Base-by-base conservation (phyloP, 2,329 filamentous ascomycete genomes). In the Myriosclerotinia duriaeana region DNA sequence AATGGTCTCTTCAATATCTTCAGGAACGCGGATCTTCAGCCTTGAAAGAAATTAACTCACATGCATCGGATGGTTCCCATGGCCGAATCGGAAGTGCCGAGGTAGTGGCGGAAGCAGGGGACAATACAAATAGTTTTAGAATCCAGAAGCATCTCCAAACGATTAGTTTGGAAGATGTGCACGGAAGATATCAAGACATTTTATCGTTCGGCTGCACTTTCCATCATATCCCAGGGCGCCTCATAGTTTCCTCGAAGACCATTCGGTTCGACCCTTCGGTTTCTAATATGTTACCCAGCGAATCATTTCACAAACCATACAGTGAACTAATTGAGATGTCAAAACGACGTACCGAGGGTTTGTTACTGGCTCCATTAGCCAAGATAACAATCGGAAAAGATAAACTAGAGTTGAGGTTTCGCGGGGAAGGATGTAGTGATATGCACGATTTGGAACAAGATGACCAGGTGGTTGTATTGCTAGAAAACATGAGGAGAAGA, bases 1-100 rank as follows among this genome's bases (percentile, higher is more conserved):
- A 79, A 62, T 77, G 73, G 74, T 73, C 74, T n/a, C 72, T 79
- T 42, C 70, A 75, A 66, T 66, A 69, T 62, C 38, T 75, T 53
- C 59, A 67, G 72, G 56, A 69, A 20, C 66, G 69, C 6, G 68
- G 68, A 44, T 50, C 42, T 48, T 38, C 55, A 20, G 69, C 44
- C 9, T 68, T 66, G 11, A 36, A 66, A 6, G 22, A 64, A 30
- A 59, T 71, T 11, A 20, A 56, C 22, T 26, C 53, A 12, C 48
- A 30, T 22, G 26, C 48, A 11, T 48, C 40, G 9, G 8, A 44
- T n/a, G n/a, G 38, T 30, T 38, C 22, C 52, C 34, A 30, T n/a
- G 22, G 34, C 11, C 46, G 20, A 36, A 15, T 61, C n/a, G n/a
- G n/a, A 38, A 26, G 20, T 61, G 8, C 58, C 30, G n/a, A 40